Conservation (phyloP, 2,329 filamentous ascomycete species). For the Trichoderma sp. region DNA sequence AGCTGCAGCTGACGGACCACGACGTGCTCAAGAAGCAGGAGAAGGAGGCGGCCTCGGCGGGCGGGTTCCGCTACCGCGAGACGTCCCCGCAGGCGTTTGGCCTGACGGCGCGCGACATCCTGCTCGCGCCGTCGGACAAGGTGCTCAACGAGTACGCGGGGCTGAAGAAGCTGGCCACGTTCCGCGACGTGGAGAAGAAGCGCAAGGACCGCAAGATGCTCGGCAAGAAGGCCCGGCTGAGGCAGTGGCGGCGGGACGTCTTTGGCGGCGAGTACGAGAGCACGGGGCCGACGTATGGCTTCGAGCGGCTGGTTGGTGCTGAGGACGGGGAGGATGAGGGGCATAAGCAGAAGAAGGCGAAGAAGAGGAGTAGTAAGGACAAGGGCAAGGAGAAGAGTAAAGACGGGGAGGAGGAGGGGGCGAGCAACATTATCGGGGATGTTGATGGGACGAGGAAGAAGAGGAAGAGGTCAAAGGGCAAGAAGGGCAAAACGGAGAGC, state of each 20-base stretch:
- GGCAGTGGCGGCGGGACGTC: slow-evolving; percentile 76
- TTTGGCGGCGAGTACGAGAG: slow-evolving; percentile 62
- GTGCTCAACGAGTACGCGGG: slow-evolving; percentile 89
- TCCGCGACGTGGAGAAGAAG: slow-evolving; percentile 88
- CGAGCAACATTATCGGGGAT: slow-evolving; percentile 38
- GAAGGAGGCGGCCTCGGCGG: slow-evolving; percentile 32
- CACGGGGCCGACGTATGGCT: slow-evolving; percentile 61
- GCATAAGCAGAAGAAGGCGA: slow-evolving; percentile 27
- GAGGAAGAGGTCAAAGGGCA: slow-evolving; percentile 55
- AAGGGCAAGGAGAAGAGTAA: background rate
- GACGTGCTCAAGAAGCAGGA: slow-evolving; percentile 50
- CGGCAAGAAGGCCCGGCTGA: slow-evolving; percentile 87
- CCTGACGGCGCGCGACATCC: slow-evolving; percentile 84
- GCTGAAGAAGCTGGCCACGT: slow-evolving; percentile 91
- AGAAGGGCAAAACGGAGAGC: slow-evolving; percentile 35
- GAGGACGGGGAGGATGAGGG: slow-evolving; percentile 28
- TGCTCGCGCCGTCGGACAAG: slow-evolving; percentile 81
- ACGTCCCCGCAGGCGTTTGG: slow-evolving; percentile 90
- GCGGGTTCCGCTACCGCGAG: slow-evolving; percentile 85
- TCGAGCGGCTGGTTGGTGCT: slow-evolving; percentile 46
- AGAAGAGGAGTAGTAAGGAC: slow-evolving; percentile 12
- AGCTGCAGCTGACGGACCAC: slow-evolving; percentile 72
- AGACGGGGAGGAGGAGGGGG: slow-evolving; percentile 32
- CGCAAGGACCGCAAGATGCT: slow-evolving; percentile 82
- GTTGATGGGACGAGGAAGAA: slow-evolving; percentile 45